These are phyloP conservation scores for Tillandsia fasciculata DNA, from an alignment of 176 grass and related monocot species.

Conservation along the genomic window DNA sequence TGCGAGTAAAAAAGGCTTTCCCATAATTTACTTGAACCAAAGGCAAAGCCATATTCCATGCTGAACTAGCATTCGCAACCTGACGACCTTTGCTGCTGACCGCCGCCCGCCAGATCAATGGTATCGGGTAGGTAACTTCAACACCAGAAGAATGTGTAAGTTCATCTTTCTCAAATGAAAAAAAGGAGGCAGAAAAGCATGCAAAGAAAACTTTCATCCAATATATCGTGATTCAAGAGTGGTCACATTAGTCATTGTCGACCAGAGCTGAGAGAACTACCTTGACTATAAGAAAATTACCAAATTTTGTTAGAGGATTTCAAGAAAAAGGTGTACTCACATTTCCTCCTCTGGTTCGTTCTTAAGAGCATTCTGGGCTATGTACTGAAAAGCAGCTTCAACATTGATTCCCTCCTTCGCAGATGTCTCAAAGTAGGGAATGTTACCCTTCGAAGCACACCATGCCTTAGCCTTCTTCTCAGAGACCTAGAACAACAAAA, in stretches of 20 bases:
- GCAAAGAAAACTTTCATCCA: too few species aligned
- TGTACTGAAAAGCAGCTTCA: conserved; percentile 91
- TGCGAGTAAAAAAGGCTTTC: too few species aligned
- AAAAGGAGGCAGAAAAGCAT: neutral
- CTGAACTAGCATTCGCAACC: conserved; percentile 53
- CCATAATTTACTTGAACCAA: too few species aligned
- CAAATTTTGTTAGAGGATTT: neutral
- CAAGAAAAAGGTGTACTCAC: conserved; percentile 35
- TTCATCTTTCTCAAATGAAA: neutral
- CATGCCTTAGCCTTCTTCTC: conserved; percentile 94
- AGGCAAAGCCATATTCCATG: neutral
- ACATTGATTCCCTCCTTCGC: conserved; percentile 92
- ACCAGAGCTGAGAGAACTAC: neutral
- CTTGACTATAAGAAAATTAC: neutral
- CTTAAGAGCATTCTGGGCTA: conserved; percentile 76
- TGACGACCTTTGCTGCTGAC: conserved; percentile 37
- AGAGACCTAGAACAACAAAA: conserved; percentile 50
- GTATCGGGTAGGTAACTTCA: conserved; percentile 83
- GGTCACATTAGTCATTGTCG: too few species aligned
- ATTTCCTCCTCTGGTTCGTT: conserved; percentile 95
- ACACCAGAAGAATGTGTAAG: conserved; percentile 8
- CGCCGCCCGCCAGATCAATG: conserved; percentile 49
- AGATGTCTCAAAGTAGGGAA: conserved; percentile 95
- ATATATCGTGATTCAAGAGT: too few species aligned
- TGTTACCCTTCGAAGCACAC: conserved; percentile 89